Conservation (phyloP, 225 moss, liverwort and hornwort genomes). For the Rhytidiadelphus loreus region DNA sequence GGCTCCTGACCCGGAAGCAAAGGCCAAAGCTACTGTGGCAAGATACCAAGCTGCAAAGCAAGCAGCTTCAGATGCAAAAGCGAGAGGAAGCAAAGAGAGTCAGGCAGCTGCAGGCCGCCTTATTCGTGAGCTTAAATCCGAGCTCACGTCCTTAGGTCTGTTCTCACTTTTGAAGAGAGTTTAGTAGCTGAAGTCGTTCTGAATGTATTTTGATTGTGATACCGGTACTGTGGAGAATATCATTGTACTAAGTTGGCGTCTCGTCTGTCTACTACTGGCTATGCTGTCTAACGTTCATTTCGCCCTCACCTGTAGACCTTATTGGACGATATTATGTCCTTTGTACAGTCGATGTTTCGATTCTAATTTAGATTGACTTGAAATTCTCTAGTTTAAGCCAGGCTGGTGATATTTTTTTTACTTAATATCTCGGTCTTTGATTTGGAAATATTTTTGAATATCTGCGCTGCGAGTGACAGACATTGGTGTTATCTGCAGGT, state of each 20-base stretch:
- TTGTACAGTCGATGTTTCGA: neutral
- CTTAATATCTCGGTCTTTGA: neutral
- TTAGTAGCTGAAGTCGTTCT: neutral
- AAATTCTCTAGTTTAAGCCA: neutral
- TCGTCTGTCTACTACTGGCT: neutral
- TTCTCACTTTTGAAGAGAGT: neutral
- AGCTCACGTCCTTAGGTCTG: conserved; percentile 70
- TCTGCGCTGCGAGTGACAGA: neutral
- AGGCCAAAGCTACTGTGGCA: conserved; percentile 41
- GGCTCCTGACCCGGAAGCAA: conserved; percentile 61
- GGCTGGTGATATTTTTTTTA: neutral
- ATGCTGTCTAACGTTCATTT: neutral
- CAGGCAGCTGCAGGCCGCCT: conserved; percentile 81
- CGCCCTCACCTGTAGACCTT: neutral
- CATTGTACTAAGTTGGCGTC: neutral
- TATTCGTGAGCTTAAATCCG: conserved; percentile 88
- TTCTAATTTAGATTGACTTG: neutral
- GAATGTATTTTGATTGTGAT: neutral
- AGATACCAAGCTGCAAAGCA: conserved; percentile 85
- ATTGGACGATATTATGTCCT: neutral
- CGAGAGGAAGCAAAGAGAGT: conserved; percentile 74
- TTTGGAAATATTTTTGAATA: neutral
- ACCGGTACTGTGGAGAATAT: neutral
- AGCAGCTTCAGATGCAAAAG: conserved; percentile 75
- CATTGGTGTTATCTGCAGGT: conserved; percentile 15